Evolutionary conservation across 495 filamentous ascomycete genomes (phyloP).

Genomic region (Annulohypoxylon bovei): DNA sequence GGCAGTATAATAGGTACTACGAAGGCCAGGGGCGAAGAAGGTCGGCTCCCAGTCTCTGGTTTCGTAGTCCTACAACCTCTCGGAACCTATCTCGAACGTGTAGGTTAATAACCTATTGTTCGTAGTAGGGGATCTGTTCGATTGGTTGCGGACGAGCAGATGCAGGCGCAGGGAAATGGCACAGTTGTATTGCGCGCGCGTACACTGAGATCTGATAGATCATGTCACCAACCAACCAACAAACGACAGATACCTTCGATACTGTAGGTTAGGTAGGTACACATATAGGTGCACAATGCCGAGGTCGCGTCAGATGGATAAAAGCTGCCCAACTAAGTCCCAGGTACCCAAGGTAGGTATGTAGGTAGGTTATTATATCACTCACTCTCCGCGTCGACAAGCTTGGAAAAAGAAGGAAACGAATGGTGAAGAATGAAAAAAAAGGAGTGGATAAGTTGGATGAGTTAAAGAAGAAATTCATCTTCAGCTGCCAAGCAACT

Average conservation of each 20-base stretch:
- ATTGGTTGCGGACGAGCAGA: conserved; percentile 13
- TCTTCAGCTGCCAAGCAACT: conserved; percentile 5
- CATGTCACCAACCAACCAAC: not conserved
- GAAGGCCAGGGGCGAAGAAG: not conserved
- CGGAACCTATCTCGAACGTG: not conserved
- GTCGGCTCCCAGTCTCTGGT: not conserved
- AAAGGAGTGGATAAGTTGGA: not conserved
- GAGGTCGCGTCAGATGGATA: too few species aligned
- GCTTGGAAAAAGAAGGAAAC: not conserved
- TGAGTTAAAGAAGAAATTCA: not conserved
- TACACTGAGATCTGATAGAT: not conserved
- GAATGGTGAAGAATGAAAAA: not conserved
- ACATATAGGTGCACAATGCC: too few species aligned
- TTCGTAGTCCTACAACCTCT: not conserved
- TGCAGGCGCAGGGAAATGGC: not conserved
- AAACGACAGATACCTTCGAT: not conserved
- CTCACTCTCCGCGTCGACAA: not conserved
- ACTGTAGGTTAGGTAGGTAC: too few species aligned
- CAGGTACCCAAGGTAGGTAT: too few species aligned
- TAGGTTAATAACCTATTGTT: conserved; percentile 17
- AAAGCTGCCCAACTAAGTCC: too few species aligned
- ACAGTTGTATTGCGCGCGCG: conserved; percentile 13
- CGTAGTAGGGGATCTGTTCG: conserved; percentile 3
- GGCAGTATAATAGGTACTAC: not conserved
- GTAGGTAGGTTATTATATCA: too few species aligned